Conservation (phyloP, 495 filamentous ascomycete genomes). For the Stereocaulon alpinum region DNA sequence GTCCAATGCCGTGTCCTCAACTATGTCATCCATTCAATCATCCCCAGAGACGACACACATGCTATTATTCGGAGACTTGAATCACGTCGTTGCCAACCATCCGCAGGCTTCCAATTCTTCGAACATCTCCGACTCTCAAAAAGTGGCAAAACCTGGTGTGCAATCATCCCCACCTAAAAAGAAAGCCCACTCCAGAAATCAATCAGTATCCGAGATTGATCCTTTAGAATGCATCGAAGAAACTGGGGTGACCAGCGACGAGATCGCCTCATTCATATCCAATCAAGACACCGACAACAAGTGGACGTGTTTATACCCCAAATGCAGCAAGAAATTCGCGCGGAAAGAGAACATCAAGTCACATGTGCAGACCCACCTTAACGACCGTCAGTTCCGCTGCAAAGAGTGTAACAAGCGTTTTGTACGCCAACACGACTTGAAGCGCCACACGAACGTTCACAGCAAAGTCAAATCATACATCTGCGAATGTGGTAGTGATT, state of each 20-base stretch:
- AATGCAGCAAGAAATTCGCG: constrained; percentile 76
- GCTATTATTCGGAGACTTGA: constrained; percentile 27
- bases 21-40: constrained; percentile 36
- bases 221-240: constrained; percentile 45
- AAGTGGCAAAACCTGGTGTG: not conserved
- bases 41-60: constrained; percentile 39
- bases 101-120: constrained; percentile 6
- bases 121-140: constrained; percentile 11
- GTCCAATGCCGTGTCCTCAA: constrained; percentile 32
- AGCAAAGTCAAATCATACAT: constrained; percentile 85
- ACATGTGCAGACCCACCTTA: constrained; percentile 93
- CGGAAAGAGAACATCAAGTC: constrained; percentile 96
- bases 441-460: constrained; percentile 94
- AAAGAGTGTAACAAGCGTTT: constrained; percentile 86
- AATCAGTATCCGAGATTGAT: constrained; percentile 37
- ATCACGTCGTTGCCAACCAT: constrained; percentile 5
- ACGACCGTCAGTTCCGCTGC: constrained; percentile 86
- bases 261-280: constrained; percentile 77
- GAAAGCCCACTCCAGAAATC: constrained; percentile 29
- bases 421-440: constrained; percentile 91
- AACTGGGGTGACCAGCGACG: constrained; percentile 77
- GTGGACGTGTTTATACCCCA: constrained; percentile 75
- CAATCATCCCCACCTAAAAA: constrained; percentile 28
- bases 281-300: constrained; percentile 58
- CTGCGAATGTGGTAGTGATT: constrained; percentile 82